These are phyloP conservation scores for Cyanidium caldarium DNA, from an alignment of 23 red algal species.

Conservation along the genomic window DNA sequence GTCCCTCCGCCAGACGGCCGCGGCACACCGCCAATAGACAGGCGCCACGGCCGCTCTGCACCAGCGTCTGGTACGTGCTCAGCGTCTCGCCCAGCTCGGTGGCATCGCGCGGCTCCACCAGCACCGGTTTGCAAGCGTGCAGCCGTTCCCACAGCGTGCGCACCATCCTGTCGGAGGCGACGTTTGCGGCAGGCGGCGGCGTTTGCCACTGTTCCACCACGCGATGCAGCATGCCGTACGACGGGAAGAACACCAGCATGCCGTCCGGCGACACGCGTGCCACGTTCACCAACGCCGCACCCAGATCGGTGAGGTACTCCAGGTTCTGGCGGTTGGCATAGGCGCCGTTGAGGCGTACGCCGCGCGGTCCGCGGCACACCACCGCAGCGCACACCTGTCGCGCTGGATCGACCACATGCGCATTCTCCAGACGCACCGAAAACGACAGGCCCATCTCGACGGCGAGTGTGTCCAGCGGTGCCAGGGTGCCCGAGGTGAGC, in stretches of 20 bases:
- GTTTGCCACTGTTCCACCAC: constrained; percentile 49
- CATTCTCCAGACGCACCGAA: constrained; percentile 75
- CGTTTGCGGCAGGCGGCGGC: too few relatives aligned
- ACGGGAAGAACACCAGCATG: constrained; percentile 86
- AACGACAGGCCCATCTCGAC: constrained; percentile 56
- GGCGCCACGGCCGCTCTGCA: constrained; percentile 24
- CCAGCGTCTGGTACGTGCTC: constrained; percentile 28
- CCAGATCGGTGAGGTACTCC: constrained; percentile 47
- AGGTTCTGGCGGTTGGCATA: constrained; percentile 14
- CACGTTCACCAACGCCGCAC: constrained; percentile 43
- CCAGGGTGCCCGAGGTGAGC: constrained; percentile 80
- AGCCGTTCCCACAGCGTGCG: constrained; percentile 69
- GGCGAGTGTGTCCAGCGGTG: constrained; percentile 68
- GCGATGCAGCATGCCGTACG: constrained; percentile 42
- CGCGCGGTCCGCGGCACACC: constrained; percentile 32
- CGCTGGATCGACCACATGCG: constrained; percentile 44
- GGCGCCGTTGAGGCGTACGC: constrained; percentile 37
- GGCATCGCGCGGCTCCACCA: constrained; percentile 48
- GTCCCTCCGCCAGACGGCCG: constrained; percentile 72
- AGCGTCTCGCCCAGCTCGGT: constrained; percentile 31
- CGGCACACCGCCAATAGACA: constrained; percentile 81
- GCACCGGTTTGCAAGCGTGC: constrained; percentile 36
- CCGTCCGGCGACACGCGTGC: constrained; percentile 57
- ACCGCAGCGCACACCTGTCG: constrained; percentile 42
- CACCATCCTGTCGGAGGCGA: too few relatives aligned